Percentiles rank a stretch among this genome's conserved stretches.
Evolutionary conservation across 352 stramenopile genomes (phyloP).

Genomic region (Thraustochytrium sp.): DNA sequence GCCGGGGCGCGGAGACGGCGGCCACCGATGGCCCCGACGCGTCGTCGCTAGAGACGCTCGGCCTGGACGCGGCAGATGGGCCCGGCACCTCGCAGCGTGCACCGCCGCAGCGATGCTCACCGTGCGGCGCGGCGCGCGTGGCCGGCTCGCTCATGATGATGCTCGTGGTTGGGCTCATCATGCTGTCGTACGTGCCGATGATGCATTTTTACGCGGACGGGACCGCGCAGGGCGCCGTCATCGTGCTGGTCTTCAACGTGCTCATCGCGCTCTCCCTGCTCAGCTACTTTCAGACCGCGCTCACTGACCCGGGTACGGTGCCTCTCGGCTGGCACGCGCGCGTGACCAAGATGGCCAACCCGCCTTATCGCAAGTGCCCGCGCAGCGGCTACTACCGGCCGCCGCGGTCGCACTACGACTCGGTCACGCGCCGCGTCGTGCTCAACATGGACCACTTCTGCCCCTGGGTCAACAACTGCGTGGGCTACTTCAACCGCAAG

Average conservation of each 20-base stretch:
- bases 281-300: conserved; percentile 34
- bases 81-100: no score
- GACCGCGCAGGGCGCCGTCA: not conserved
- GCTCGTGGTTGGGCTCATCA: not conserved
- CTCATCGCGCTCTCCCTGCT: not conserved
- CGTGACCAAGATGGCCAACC: conserved; percentile 7
- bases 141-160: conserved; percentile 7
- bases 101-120: not conserved
- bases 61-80: not conserved
- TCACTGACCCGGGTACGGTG: conserved; percentile 42
- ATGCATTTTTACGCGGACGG: conserved; percentile 27
- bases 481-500: conserved; percentile 47
- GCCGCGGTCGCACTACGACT: conserved; percentile 63
- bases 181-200: conserved; percentile 25
- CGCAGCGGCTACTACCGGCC: conserved; percentile 52
- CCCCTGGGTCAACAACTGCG: conserved; percentile 56
- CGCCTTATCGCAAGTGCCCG: conserved; percentile 11
- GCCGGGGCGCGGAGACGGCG: not conserved
- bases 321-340: not conserved
- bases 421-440: conserved; percentile 62
- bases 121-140: not conserved
- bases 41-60: not conserved
- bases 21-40: not conserved
- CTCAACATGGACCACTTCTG: conserved; percentile 70
- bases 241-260: conserved; percentile 30